Conservation (phyloP, 192 early-diverging fungal genomes). For the Coemansia sp. region DNA sequence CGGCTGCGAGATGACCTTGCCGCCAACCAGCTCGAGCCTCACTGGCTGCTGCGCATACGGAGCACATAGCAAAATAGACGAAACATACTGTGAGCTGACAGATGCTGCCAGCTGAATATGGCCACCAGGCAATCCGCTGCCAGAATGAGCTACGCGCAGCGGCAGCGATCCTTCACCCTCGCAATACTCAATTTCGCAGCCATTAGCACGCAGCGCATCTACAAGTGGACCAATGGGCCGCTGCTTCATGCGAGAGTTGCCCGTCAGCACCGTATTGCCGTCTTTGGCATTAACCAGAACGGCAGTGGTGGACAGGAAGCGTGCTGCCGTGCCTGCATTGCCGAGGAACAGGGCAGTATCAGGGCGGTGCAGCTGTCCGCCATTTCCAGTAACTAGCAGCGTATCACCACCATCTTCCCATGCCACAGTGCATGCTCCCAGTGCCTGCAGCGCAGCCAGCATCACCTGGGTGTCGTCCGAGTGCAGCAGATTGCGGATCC, state of each 20-base stretch:
- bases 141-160: conserved; percentile 72
- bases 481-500: conserved; percentile 82
- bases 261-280: conserved; percentile 70
- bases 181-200: conserved; percentile 70
- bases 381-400: conserved; percentile 77
- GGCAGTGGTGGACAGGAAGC: conserved; percentile 88
- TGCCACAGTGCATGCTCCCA: conserved; percentile 78
- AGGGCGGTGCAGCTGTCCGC: conserved; percentile 72
- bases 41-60: conserved; percentile 84
- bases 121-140: conserved; percentile 77
- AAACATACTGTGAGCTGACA: conserved; percentile 97
- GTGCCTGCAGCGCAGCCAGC: conserved; percentile 84
- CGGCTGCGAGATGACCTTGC: conserved; percentile 92
- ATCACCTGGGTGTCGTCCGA: conserved; percentile 99
- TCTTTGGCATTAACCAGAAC: conserved; percentile 61
- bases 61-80: conserved; percentile 91
- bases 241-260: conserved; percentile 97
- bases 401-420: conserved; percentile 94
- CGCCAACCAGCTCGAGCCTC: conserved; percentile 79
- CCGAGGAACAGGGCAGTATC: conserved; percentile 83
- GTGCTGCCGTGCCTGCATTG: conserved; percentile 95
- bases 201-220: conserved; percentile 78
- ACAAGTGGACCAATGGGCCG: conserved; percentile 90
- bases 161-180: conserved; percentile 85
- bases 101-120: conserved; percentile 86